These are phyloP conservation scores for Penicillium pulvis DNA, from an alignment of 495 filamentous ascomycete genomes.

Conservation along the genomic window DNA sequence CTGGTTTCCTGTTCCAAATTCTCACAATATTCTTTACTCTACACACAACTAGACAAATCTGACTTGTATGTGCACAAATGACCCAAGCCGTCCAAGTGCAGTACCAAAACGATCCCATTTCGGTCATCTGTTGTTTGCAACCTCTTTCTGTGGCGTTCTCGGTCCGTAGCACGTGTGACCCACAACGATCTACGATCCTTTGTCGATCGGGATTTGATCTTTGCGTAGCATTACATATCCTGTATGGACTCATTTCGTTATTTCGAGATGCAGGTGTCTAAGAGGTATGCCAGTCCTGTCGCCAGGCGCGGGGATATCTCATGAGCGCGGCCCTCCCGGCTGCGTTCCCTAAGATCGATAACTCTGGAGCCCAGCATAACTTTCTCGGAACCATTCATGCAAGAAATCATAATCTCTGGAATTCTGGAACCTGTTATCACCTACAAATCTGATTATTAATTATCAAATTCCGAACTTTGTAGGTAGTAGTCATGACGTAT, in stretches of 20 bases:
- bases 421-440: background rate
- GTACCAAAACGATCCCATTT: background rate
- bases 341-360: background rate
- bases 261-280: background rate
- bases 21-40: no score
- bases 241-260: no score
- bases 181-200: constrained; percentile 10
- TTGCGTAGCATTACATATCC: no score
- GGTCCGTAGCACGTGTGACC: constrained; percentile 15
- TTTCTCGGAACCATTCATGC: background rate
- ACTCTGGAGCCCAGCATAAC: background rate
- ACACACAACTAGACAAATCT: no score
- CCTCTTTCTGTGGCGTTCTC: constrained; percentile 5
- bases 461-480: background rate
- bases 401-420: background rate
- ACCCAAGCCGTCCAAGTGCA: no score
- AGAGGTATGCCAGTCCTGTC: background rate
- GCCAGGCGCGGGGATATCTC: background rate
- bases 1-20: no score
- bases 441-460: background rate
- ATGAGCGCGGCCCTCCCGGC: background rate
- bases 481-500: constrained; percentile 28
- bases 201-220: constrained; percentile 8
- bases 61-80: no score
- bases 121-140: background rate